Evolutionary conservation across 1,284 basidiomycete genomes (phyloP).

Genomic region (Papiliotrema terrestris): DNA sequence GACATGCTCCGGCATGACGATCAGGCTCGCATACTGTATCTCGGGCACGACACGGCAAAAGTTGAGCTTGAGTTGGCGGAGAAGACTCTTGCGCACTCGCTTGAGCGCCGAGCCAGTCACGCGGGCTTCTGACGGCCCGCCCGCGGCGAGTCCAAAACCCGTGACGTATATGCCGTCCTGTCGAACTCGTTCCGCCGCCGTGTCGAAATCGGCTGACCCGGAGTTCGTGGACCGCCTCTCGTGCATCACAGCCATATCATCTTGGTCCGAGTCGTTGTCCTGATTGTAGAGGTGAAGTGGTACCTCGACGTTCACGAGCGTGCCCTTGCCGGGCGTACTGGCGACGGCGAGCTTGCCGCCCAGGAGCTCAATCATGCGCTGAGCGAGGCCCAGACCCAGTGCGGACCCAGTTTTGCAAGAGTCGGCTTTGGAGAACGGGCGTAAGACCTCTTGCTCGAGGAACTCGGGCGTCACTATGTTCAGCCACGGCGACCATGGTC

Average conservation of each 20-base stretch:
- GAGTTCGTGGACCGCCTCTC: background rate
- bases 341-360: conserved; percentile 27
- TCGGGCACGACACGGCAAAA: conserved; percentile 28
- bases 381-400: conserved; percentile 24
- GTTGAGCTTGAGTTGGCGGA: conserved; percentile 29
- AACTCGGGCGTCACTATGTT: conserved; percentile 24
- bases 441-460: conserved; percentile 21
- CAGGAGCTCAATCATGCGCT: conserved; percentile 29
- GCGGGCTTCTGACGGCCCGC: too few relatives aligned
- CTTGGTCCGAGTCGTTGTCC: conserved; percentile 17
- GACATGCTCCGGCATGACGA: conserved; percentile 22
- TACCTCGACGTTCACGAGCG: conserved; percentile 27
- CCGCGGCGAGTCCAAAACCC: conserved; percentile 20
- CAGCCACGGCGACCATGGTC: background rate
- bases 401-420: conserved; percentile 29
- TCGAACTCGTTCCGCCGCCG: conserved; percentile 8
- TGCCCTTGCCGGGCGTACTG: conserved; percentile 22
- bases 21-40: conserved; percentile 25
- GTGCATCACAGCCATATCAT: conserved; percentile 2
- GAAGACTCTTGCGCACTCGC: conserved; percentile 30
- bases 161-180: conserved; percentile 27
- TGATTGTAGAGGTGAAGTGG: conserved; percentile 21
- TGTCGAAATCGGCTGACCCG: background rate
- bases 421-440: conserved; percentile 30
- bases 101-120: conserved; percentile 1